Evolutionary conservation across 371 early-diverging fungal genomes (phyloP), one percentile per base, ranked within the genome.

Genomic region (Rhizomucor pusillus): DNA sequence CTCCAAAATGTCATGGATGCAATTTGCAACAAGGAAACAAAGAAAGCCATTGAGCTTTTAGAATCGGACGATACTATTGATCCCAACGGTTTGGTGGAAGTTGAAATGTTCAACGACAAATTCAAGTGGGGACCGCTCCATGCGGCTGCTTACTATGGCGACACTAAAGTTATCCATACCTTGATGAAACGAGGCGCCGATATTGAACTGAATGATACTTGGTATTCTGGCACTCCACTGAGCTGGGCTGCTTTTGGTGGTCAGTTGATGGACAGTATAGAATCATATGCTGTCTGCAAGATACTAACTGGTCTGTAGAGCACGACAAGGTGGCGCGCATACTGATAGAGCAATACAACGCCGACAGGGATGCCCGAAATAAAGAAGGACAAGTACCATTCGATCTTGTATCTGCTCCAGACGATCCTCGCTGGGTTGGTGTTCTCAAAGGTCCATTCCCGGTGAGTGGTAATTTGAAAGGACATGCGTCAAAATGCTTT

Each of bases 171-270:
- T 1, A 67, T 89, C 14, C 77, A 77, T 24, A 60, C 77, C 9
- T 75, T 97, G 13, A 67, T 93, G 50, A 77, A 81, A 3, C 70
- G 75, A 45, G 90, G 90, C n/a, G 94, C 91, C 2, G 63, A 92
- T 40, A 68, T 93, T 16, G 93, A 95, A 47, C 56, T 90, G 4
- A 69, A 84, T 12, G 97, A 97, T 66, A 90, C 91, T 12, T 88
- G 92, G 90, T 87, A 93, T 62, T 73, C 74, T 2, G 91, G 88
- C 24, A 84, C 90, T 16, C 91, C 97, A 4, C 71, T 97, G 11
- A 89, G 89, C 0, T 97, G 97, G 97, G 94, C 97, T 2, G 93
- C 93, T 0, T 94, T 84, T 66, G 91, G 86, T 36, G 90, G 85
- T 62, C n/a, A n/a, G n/a, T n/a, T n/a, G n/a, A n/a, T n/a, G n/a